Evolutionary conservation across 2,329 filamentous ascomycete species (phyloP).

Genomic region (Nectriaceae sp.): DNA sequence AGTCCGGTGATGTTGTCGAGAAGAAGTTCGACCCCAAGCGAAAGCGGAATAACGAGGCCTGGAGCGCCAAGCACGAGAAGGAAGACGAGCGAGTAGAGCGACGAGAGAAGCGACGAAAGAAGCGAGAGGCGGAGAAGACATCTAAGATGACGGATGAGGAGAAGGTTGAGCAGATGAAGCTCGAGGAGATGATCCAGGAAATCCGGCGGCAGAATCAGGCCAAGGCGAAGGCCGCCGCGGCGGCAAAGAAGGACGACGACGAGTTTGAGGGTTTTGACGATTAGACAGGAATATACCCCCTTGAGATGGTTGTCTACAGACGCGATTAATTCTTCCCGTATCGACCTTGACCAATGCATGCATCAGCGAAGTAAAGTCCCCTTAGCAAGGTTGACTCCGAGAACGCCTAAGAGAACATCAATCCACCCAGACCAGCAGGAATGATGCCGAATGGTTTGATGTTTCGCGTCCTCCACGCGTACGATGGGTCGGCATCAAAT

Average conservation of each 20-base stretch:
- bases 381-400: too few relatives aligned
- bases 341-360: too few relatives aligned
- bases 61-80: conserved; percentile 70
- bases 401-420: too few relatives aligned
- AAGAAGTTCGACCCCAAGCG: conserved; percentile 48
- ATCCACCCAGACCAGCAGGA: too few relatives aligned
- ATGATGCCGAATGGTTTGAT: too few relatives aligned
- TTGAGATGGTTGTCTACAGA: not conserved
- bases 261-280: conserved; percentile 64
- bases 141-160: conserved; percentile 72
- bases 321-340: too few relatives aligned
- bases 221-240: conserved; percentile 34
- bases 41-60: conserved; percentile 67
- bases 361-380: too few relatives aligned
- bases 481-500: too few relatives aligned
- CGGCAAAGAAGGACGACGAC: conserved; percentile 41
- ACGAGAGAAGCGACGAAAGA: conserved; percentile 65
- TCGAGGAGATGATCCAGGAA: conserved; percentile 64
- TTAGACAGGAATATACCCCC: conserved; percentile 34
- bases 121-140: conserved; percentile 63
- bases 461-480: too few relatives aligned
- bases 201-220: conserved; percentile 60
- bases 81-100: conserved; percentile 63
- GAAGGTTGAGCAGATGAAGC: conserved; percentile 61
- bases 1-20: conserved; percentile 38